phyloP scores from a whole-genome alignment of 257 asterid genomes.

The Nicotiana noctiflora region DNA sequence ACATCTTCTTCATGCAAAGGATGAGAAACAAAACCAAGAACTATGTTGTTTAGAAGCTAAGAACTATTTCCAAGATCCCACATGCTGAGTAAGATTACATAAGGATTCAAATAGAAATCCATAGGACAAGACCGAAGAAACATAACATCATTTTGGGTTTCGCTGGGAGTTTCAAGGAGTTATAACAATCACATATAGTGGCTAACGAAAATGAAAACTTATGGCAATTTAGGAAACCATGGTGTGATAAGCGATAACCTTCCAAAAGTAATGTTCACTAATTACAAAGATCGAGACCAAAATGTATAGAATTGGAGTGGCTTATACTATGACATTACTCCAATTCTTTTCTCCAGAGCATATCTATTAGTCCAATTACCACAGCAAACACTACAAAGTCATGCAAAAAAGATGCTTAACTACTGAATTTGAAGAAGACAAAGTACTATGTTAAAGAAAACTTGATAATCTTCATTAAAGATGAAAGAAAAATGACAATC shows the following conservation, averaged over 20 bases:
- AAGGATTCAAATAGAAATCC: neutral
- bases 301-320: neutral
- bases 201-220: neutral
- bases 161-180: neutral
- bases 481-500: neutral
- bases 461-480: neutral
- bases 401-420: neutral
- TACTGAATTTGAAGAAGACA: constrained; percentile 1
- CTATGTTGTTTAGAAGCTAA: neutral
- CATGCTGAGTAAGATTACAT: neutral
- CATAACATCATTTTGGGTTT: neutral
- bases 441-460: neutral
- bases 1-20: neutral
- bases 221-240: neutral
- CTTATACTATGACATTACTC: neutral
- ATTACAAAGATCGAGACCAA: neutral
- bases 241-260: neutral
- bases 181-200: neutral
- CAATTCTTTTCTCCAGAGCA: neutral
- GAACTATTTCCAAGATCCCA: neutral
- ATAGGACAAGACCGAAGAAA: neutral
- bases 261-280: neutral
- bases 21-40: constrained; percentile 6
- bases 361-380: neutral
- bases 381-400: neutral